Evolutionary conservation across 164 flowering plant species (phyloP).

Genomic region (Akebia trifoliata): DNA sequence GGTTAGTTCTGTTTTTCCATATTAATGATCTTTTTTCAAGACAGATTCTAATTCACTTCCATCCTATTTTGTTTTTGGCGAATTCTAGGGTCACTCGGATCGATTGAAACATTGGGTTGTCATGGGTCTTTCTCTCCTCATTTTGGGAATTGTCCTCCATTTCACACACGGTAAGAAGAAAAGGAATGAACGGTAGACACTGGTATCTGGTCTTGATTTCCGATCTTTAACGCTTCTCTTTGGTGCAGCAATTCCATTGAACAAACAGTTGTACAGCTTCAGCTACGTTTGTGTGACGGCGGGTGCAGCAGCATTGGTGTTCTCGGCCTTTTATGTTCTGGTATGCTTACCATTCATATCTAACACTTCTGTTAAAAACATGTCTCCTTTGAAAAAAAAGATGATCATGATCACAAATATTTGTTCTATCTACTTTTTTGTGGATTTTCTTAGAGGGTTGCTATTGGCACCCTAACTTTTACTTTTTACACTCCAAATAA

Average conservation of each 20-base stretch:
- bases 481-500: no score
- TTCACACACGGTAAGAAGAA: slow-evolving; percentile 57
- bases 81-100: slow-evolving; percentile 49
- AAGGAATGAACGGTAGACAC: neutral
- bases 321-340: slow-evolving; percentile 62
- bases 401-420: neutral
- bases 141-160: slow-evolving; percentile 62
- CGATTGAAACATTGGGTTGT: slow-evolving; percentile 71
- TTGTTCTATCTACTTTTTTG: neutral
- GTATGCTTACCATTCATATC: slow-evolving; percentile 25
- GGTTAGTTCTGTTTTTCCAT: slow-evolving; percentile 36
- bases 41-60: neutral
- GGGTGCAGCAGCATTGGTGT: slow-evolving; percentile 78
- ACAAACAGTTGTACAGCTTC: slow-evolving; percentile 78
- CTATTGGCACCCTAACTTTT: no score
- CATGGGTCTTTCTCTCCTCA: slow-evolving; percentile 51
- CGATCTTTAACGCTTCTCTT: slow-evolving; percentile 9
- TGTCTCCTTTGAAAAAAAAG: no score
- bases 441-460: no score
- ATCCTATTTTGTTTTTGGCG: neutral
- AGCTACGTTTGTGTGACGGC: slow-evolving; percentile 89
- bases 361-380: neutral
- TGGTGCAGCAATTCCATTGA: slow-evolving; percentile 73
- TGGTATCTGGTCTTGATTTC: neutral
- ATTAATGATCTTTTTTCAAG: neutral